Conservation (phyloP, 345 rosid species). For the Citrus hindsii region DNA sequence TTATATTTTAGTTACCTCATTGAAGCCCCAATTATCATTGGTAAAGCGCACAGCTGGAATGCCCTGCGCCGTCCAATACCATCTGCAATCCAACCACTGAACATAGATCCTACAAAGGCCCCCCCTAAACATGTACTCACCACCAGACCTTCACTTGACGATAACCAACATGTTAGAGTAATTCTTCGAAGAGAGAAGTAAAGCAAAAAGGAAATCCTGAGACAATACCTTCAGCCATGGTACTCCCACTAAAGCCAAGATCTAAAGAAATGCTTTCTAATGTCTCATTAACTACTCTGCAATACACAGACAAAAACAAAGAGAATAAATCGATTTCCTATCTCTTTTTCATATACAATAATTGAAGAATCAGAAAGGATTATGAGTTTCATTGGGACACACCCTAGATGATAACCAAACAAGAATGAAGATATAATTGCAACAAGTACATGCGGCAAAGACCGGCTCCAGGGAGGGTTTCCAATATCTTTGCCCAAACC, state of each 20-base stretch:
- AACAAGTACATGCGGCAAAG: slow-evolving; percentile 71
- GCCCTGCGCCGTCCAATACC: slow-evolving; percentile 92
- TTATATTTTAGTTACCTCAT: slow-evolving; percentile 51
- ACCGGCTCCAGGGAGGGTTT: slow-evolving; percentile 78
- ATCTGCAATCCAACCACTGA: slow-evolving; percentile 90
- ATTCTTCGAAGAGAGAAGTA: slow-evolving; percentile 9
- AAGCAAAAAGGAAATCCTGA: slow-evolving; percentile 9
- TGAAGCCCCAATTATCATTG: slow-evolving; percentile 83
- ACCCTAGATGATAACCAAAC: slow-evolving; percentile 95
- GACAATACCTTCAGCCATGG: slow-evolving; percentile 82
- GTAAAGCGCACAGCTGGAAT: slow-evolving; percentile 84
- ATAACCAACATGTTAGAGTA: slow-evolving; percentile 21
- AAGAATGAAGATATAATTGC: slow-evolving; percentile 74
- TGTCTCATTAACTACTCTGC: slow-evolving; percentile 93
- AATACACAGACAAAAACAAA: slow-evolving; percentile 8
- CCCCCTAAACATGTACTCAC: slow-evolving; percentile 95
- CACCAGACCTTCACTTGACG: slow-evolving; percentile 62
- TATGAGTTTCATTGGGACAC: slow-evolving; percentile 15
- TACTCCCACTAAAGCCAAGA: slow-evolving; percentile 78
- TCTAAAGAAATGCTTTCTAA: slow-evolving; percentile 84
- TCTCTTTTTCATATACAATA: slow-evolving; percentile 5
- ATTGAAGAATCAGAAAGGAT: background rate
- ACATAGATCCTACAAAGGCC: slow-evolving; percentile 78
- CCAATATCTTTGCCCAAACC: slow-evolving; percentile 58
- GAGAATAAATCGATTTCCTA: background rate